Conservation (phyloP, 495 filamentous ascomycete species). For the Arthonia radiata region DNA sequence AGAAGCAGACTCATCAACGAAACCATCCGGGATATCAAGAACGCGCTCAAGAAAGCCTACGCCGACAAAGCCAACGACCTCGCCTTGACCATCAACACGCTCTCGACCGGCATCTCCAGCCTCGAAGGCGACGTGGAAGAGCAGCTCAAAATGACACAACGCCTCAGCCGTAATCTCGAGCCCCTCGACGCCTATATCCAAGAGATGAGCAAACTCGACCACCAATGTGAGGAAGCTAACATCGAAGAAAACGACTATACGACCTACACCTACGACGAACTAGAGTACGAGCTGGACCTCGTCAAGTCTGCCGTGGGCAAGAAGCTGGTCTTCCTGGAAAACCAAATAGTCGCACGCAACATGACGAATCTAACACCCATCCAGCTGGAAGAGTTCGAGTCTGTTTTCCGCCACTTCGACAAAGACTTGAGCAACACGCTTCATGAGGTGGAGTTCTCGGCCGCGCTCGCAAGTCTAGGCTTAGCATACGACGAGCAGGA, state of each 20-base stretch:
- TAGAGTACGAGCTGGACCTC: conserved; percentile 77
- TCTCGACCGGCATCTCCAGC: conserved; percentile 77
- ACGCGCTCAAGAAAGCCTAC: conserved; percentile 69
- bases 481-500: conserved; percentile 87
- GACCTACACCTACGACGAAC: conserved; percentile 88
- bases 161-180: conserved; percentile 52
- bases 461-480: conserved; percentile 75
- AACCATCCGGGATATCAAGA: conserved; percentile 95
- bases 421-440: conserved; percentile 74
- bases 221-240: conserved; percentile 83
- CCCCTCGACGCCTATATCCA: conserved; percentile 73
- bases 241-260: conserved; percentile 99
- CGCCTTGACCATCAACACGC: conserved; percentile 73
- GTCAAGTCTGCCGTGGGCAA: conserved; percentile 79
- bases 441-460: conserved; percentile 86
- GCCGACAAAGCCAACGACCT: conserved; percentile 96
- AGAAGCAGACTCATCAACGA: conserved; percentile 88
- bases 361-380: conserved; percentile 99
- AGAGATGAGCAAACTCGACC: conserved; percentile 56
- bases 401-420: conserved; percentile 92
- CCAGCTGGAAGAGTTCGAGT: conserved; percentile 93
- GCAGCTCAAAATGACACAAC: conserved; percentile 62
- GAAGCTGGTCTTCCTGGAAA: conserved; percentile 88
- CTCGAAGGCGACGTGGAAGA: conserved; percentile 91
- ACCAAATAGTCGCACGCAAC: conserved; percentile 85